Conservation (phyloP, 768 basidiomycete species). For the Rhodotorula graminis region DNA sequence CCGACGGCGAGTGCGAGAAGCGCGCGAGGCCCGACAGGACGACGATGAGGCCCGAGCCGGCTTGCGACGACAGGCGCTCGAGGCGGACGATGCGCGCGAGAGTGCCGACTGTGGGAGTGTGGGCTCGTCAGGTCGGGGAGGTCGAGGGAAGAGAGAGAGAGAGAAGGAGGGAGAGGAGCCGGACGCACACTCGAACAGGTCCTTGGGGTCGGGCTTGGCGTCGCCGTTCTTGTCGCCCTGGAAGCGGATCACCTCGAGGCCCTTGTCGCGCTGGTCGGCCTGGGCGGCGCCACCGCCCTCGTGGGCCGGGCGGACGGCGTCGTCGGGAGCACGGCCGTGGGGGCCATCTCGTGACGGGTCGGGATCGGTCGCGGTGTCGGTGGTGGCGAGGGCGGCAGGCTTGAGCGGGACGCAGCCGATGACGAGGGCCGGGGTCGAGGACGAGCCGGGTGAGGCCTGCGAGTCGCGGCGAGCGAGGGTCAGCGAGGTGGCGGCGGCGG, state of each 20-base stretch:
- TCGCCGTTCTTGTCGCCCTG: neutral
- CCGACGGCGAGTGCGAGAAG: constrained; percentile 25
- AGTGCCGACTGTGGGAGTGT: constrained; percentile 13
- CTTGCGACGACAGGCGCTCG: constrained; percentile 13
- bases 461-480: neutral
- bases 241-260: constrained; percentile 1
- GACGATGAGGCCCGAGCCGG: constrained; percentile 22
- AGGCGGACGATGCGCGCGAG: constrained; percentile 39
- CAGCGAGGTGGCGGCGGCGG: neutral
- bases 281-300: neutral
- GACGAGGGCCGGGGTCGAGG: neutral
- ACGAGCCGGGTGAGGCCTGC: neutral
- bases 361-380: neutral
- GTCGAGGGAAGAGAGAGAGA: neutral
- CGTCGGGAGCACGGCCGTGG: neutral
- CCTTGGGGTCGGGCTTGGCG: constrained; percentile 4
- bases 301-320: neutral
- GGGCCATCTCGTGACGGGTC: too few relatives aligned
- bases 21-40: constrained; percentile 38
- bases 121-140: neutral
- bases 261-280: neutral
- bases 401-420: constrained; percentile 31
- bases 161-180: neutral
- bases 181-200: constrained; percentile 32
- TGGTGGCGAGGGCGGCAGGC: neutral